Evolutionary conservation across 306 rosid species (phyloP).

Genomic region (Macrotyloma uniflorum): DNA sequence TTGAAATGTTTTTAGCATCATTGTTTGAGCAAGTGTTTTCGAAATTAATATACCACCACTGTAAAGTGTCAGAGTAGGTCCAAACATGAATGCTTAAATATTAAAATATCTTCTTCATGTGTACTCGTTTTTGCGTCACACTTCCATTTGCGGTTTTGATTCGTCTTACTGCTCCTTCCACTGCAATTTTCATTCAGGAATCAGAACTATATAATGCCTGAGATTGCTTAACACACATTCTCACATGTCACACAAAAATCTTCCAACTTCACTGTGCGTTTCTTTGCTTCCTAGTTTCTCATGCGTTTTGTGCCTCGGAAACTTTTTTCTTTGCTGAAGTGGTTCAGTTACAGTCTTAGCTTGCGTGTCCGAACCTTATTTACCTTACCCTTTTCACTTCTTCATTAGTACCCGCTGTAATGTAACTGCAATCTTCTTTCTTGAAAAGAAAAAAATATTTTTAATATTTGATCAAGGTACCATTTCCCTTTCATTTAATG

Average conservation of each 20-base stretch:
- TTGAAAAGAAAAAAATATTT: constrained; percentile 43
- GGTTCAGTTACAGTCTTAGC: not conserved
- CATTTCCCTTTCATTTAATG: constrained; percentile 40
- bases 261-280: constrained; percentile 25
- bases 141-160: not conserved
- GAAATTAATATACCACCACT: not conserved
- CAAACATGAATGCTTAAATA: not conserved
- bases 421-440: constrained; percentile 15
- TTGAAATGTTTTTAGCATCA: too few species aligned
- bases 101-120: not conserved
- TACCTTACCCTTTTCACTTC: constrained; percentile 6
- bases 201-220: constrained; percentile 37
- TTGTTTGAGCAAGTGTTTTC: not conserved
- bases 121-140: not conserved
- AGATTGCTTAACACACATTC: constrained; percentile 48
- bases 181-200: not conserved
- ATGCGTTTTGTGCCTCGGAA: constrained; percentile 21
- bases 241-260: constrained; percentile 38
- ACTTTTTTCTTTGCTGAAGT: constrained; percentile 29
- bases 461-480: constrained; percentile 14
- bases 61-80: constrained; percentile 14
- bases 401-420: constrained; percentile 20
- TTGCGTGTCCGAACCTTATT: constrained; percentile 31
- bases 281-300: not conserved
- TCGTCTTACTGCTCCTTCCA: constrained; percentile 16